Conservation (phyloP, 225 moss, liverwort and hornwort genomes). For the Physcomitrellopsis africana region DNA sequence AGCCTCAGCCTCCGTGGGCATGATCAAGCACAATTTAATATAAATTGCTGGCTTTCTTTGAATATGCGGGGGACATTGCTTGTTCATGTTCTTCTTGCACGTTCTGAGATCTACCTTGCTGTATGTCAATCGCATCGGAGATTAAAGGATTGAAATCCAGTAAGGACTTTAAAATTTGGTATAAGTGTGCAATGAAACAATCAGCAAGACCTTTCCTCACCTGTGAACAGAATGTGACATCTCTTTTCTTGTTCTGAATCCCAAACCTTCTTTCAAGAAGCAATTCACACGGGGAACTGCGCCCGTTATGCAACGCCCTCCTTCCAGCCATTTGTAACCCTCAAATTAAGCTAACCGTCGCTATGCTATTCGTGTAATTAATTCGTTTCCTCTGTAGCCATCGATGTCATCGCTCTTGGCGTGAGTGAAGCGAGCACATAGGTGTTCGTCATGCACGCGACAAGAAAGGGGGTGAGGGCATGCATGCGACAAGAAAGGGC, state of each 20-base stretch:
- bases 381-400: background rate
- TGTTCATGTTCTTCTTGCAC: background rate
- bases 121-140: background rate
- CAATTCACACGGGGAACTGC: background rate
- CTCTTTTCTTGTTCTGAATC: conserved; percentile 4
- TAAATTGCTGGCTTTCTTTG: background rate
- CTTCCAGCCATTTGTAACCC: conserved; percentile 23
- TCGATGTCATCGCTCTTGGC: background rate
- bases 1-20: background rate
- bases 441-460: too few relatives aligned
- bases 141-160: background rate
- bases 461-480: too few relatives aligned
- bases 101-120: background rate
- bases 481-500: too few relatives aligned
- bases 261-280: conserved; percentile 10
- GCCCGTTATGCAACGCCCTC: background rate
- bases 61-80: background rate
- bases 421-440: background rate
- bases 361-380: background rate
- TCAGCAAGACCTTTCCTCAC: background rate
- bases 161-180: background rate
- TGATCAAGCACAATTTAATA: background rate
- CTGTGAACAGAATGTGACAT: background rate
- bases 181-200: background rate
- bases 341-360: background rate